phyloP scores from a whole-genome alignment of 805 yeast genomes.

The Pichia californica region DNA sequence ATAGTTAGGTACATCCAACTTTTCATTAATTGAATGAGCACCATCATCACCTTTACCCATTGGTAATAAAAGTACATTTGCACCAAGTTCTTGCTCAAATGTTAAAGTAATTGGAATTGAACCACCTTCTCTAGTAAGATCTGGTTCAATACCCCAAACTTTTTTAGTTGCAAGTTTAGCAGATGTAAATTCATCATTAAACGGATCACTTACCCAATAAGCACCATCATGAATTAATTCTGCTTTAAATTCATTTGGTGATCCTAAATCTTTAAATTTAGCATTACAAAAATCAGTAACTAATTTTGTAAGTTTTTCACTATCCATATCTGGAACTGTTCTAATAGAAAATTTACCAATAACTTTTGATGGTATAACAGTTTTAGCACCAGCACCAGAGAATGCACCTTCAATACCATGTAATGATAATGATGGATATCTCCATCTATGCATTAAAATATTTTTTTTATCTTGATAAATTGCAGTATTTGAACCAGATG shows the following conservation, averaged over 20 bases:
- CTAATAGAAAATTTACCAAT: conserved; percentile 93
- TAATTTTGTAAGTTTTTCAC: conserved; percentile 67
- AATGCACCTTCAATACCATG: conserved; percentile 99
- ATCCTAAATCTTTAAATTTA: conserved; percentile 58
- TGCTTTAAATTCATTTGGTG: conserved; percentile 68
- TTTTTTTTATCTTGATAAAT: conserved; percentile 71
- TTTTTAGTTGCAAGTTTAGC: conserved; percentile 91
- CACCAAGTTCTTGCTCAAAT: conserved; percentile 80
- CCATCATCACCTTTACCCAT: conserved; percentile 99
- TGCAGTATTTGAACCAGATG: conserved; percentile 83
- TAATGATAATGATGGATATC: conserved; percentile 90
- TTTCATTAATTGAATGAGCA: conserved; percentile 97
- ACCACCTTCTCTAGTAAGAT: conserved; percentile 98
- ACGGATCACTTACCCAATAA: conserved; percentile 95
- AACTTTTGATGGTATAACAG: conserved; percentile 95
- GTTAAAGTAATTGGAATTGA: conserved; percentile 95
- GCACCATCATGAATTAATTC: conserved; percentile 90
- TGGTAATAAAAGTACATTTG: conserved; percentile 84
- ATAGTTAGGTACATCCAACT: conserved; percentile 81
- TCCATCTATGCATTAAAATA: conserved; percentile 97
- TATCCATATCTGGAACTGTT: conserved; percentile 92
- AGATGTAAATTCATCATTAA: conserved; percentile 87
- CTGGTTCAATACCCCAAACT: conserved; percentile 94
- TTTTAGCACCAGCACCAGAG: conserved; percentile 91
- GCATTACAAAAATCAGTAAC: conserved; percentile 67